phyloP scores from a whole-genome alignment of 2,329 filamentous ascomycete species.

The Xenoacremonium recifei region DNA sequence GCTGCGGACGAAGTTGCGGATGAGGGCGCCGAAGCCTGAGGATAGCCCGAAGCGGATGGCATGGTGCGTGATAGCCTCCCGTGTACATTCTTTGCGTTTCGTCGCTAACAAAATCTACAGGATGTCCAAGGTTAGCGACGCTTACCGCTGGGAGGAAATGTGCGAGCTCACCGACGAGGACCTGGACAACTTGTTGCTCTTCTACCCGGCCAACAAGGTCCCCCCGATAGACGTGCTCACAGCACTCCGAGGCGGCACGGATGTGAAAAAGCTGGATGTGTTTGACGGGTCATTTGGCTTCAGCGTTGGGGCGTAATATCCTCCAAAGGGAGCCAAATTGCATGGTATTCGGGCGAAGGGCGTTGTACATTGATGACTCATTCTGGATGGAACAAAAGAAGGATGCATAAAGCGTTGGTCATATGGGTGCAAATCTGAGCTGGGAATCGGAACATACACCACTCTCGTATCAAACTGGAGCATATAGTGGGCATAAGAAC shows the following conservation, averaged over 20 bases:
- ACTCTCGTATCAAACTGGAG: neutral
- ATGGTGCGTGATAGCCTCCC: slow-evolving; percentile 58
- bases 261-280: slow-evolving; percentile 47
- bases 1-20: slow-evolving; percentile 75
- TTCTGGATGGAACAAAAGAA: too few relatives aligned
- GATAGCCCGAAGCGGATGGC: slow-evolving; percentile 87
- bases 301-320: slow-evolving; percentile 44
- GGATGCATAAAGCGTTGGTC: too few relatives aligned
- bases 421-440: too few relatives aligned
- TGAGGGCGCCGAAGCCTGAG: slow-evolving; percentile 67
- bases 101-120: slow-evolving; percentile 40
- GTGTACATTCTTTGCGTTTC: too few relatives aligned
- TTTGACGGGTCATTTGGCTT: slow-evolving; percentile 62
- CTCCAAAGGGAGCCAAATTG: neutral
- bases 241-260: slow-evolving; percentile 48
- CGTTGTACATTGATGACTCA: neutral
- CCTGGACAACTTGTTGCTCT: slow-evolving; percentile 79
- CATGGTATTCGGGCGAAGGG: neutral
- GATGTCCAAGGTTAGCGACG: slow-evolving; percentile 91
- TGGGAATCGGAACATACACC: neutral
- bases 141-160: slow-evolving; percentile 81
- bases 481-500: neutral
- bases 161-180: slow-evolving; percentile 79
- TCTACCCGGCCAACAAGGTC: slow-evolving; percentile 60
- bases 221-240: slow-evolving; percentile 55